phyloP scores from a whole-genome alignment of 192 early-diverging fungal genomes.

The Linnemannia exigua region DNA sequence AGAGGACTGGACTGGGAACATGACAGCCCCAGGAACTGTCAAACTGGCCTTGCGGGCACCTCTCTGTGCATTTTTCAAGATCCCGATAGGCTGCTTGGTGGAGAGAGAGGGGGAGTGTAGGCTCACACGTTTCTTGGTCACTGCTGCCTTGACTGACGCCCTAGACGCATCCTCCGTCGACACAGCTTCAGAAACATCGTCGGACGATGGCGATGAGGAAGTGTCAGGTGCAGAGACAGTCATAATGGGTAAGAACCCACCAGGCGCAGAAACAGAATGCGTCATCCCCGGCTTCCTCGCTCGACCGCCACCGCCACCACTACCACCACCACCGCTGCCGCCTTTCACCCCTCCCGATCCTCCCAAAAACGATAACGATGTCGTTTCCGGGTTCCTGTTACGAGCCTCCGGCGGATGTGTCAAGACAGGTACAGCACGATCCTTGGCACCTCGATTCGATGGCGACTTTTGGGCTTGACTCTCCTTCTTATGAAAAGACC shows the following conservation, averaged over 20 bases:
- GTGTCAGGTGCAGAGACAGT: slow-evolving; percentile 1
- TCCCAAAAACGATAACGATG: not conserved
- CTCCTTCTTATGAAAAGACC: slow-evolving; percentile 49
- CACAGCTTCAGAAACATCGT: not conserved
- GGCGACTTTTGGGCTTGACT: slow-evolving; percentile 12
- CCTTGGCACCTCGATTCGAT: not conserved
- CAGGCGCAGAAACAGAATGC: slow-evolving; percentile 30
- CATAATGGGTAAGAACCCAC: slow-evolving; percentile 21
- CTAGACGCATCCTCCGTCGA: not conserved
- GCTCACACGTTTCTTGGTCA: slow-evolving; percentile 26
- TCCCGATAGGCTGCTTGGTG: slow-evolving; percentile 45
- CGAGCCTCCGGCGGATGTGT: slow-evolving; percentile 19
- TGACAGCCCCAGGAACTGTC: slow-evolving; percentile 21
- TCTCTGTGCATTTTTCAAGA: slow-evolving; percentile 33
- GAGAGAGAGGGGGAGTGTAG: slow-evolving; percentile 22
- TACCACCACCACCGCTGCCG: not conserved
- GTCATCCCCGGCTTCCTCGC: slow-evolving; percentile 24
- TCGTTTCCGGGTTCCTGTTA: not conserved
- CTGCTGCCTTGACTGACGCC: not conserved
- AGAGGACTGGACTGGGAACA: slow-evolving; percentile 33
- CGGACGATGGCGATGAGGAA: not conserved
- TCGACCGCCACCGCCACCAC: not conserved
- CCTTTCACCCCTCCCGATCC: not conserved
- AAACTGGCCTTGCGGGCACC: slow-evolving; percentile 31
- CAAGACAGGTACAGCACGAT: slow-evolving; percentile 12